Conservation (phyloP, 2,329 filamentous ascomycete genomes). For the Xylariaceae sp. region DNA sequence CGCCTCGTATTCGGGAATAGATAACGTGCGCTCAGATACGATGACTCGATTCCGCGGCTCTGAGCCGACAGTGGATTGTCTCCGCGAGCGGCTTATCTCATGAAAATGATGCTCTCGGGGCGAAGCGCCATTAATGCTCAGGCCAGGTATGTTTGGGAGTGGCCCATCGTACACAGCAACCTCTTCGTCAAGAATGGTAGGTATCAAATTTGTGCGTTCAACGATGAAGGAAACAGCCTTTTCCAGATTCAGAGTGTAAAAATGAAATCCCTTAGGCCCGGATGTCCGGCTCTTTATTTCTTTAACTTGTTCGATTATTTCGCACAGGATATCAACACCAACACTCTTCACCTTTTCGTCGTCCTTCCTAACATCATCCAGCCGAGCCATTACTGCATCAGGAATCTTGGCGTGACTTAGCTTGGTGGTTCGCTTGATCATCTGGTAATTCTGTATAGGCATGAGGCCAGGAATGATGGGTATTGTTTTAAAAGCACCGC, state of each 20-base stretch:
- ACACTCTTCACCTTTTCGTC: constrained; percentile 77
- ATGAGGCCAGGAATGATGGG: constrained; percentile 93
- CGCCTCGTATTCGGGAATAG: constrained; percentile 63
- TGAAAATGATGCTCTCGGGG: constrained; percentile 30
- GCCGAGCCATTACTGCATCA: constrained; percentile 60
- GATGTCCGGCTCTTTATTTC: constrained; percentile 53
- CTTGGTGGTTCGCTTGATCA: constrained; percentile 89
- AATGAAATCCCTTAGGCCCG: constrained; percentile 80
- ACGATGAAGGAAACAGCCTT: constrained; percentile 93
- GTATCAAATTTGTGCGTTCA: constrained; percentile 77
- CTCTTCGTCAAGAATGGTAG: constrained; percentile 46
- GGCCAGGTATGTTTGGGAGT: constrained; percentile 41
- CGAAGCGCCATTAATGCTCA: constrained; percentile 48
- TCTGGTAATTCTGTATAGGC: constrained; percentile 97
- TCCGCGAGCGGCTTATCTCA: constrained; percentile 41
- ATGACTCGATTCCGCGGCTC: constrained; percentile 86
- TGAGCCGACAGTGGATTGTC: constrained; percentile 75
- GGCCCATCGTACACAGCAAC: constrained; percentile 47
- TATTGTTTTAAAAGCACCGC: constrained; percentile 78
- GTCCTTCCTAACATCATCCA: constrained; percentile 70
- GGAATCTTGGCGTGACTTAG: constrained; percentile 86
- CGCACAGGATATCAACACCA: constrained; percentile 76
- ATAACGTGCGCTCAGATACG: constrained; percentile 60
- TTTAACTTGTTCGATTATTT: constrained; percentile 77
- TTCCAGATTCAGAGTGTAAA: constrained; percentile 94